These are phyloP conservation scores for Penicillium sp. DNA, from an alignment of 2,329 filamentous ascomycete species.

Conservation along the genomic window DNA sequence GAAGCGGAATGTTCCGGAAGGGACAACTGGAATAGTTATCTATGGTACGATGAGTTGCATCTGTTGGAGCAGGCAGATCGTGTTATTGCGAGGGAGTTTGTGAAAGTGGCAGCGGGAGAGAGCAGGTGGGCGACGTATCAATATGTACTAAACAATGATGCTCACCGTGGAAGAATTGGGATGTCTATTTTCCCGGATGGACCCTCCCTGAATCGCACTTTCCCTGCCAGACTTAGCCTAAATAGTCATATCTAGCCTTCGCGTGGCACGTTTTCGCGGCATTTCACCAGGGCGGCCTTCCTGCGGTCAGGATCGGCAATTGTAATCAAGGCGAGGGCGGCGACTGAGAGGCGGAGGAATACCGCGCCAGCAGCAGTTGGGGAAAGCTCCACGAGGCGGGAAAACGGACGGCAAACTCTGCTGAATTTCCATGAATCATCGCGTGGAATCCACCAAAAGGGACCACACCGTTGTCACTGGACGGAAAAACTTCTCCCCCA, in stretches of 20 bases:
- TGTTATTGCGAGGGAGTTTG: constrained; percentile 60
- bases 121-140: constrained; percentile 27
- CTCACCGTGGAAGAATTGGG: neutral
- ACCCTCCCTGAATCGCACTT: neutral
- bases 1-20: neutral
- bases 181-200: neutral
- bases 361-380: neutral
- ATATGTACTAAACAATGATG: neutral
- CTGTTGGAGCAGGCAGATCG: constrained; percentile 67
- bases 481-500: neutral
- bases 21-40: constrained; percentile 20
- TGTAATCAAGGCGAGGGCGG: neutral
- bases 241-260: too few species aligned
- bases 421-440: neutral
- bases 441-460: neutral
- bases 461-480: neutral
- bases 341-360: neutral
- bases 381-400: neutral
- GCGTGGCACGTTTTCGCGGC: too few species aligned
- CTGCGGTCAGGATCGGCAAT: neutral
- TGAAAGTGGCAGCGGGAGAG: constrained; percentile 57
- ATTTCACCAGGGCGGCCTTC: too few species aligned
- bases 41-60: constrained; percentile 78
- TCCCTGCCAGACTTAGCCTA: too few species aligned
- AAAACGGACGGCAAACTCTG: neutral